A percentile compares a stretch with the other conserved stretches of the same genome.
Evolutionary conservation across 2,329 filamentous ascomycete species (phyloP).

Genomic region (Pleurostoma richardsiae): DNA sequence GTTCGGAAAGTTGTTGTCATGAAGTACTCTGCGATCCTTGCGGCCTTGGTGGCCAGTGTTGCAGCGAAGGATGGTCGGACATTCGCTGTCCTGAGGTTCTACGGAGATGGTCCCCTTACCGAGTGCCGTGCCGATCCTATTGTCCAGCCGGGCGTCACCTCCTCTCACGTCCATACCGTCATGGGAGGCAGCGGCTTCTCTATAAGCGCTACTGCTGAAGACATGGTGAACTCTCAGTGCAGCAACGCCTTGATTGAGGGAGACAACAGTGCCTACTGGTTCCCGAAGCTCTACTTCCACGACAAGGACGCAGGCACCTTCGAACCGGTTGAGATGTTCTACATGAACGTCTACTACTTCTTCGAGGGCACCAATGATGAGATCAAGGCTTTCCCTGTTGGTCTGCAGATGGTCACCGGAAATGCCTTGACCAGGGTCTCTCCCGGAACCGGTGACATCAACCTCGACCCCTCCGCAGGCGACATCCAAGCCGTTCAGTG

Average conservation of each 20-base stretch:
- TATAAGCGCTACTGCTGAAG: constrained; percentile 54
- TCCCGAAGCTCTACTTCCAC: constrained; percentile 64
- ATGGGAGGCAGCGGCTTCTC: constrained; percentile 67
- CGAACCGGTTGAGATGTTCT: constrained; percentile 62
- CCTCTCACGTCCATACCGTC: constrained; percentile 64
- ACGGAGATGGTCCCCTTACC: constrained; percentile 57
- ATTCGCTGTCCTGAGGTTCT: constrained; percentile 68
- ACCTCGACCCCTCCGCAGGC: constrained; percentile 47
- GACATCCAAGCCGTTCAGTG: constrained; percentile 50
- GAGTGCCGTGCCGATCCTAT: constrained; percentile 64
- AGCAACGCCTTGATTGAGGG: constrained; percentile 64
- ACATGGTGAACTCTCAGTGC: constrained; percentile 58
- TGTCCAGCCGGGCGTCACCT: constrained; percentile 52
- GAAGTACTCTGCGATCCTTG: constrained; percentile 12
- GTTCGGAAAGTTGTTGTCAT: constrained; percentile 1
- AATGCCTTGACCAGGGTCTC: constrained; percentile 53
- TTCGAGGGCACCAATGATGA: constrained; percentile 61
- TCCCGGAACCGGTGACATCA: constrained; percentile 42
- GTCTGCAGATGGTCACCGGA: constrained; percentile 68
- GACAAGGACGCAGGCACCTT: constrained; percentile 58
- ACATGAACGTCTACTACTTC: constrained; percentile 75
- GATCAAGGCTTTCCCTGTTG: constrained; percentile 64
- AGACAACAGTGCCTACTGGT: constrained; percentile 75
- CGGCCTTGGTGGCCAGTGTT: constrained; percentile 32
- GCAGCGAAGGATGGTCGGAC: constrained; percentile 41